These are phyloP conservation scores for Bassia scoparia DNA, from an alignment of 148 eudicot species.

Conservation along the genomic window DNA sequence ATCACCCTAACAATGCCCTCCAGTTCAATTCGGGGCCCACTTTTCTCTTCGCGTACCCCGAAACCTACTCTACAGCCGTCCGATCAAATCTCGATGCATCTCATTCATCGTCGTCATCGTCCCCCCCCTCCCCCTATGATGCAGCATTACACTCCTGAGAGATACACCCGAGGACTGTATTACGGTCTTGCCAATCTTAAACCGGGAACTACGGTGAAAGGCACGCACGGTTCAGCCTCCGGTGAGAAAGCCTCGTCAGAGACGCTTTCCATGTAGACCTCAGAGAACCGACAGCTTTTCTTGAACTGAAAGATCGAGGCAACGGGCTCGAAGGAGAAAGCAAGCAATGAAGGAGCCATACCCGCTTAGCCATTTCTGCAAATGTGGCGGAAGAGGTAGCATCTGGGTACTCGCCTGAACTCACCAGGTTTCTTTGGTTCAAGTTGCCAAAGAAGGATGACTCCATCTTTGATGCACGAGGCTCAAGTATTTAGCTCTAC, in stretches of 20 bases:
- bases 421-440: slow-evolving; percentile 52
- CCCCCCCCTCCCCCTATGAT: too few species aligned
- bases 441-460: slow-evolving; percentile 61
- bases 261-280: slow-evolving; percentile 87
- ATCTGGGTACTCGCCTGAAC: slow-evolving; percentile 57
- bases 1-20: slow-evolving; percentile 19
- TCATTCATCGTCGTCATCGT: background rate
- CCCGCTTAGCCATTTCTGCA: slow-evolving; percentile 72
- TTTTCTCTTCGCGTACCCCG: too few species aligned
- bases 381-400: slow-evolving; percentile 48
- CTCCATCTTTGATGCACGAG: slow-evolving; percentile 85
- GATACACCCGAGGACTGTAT: slow-evolving; percentile 82
- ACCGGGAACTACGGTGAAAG: slow-evolving; percentile 81
- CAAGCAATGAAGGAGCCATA: slow-evolving; percentile 82
- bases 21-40: slow-evolving; percentile 19
- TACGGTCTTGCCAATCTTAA: slow-evolving; percentile 64
- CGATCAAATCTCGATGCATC: slow-evolving; percentile 10
- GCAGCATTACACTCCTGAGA: slow-evolving; percentile 28
- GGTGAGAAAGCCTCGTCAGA: slow-evolving; percentile 62
- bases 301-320: slow-evolving; percentile 64
- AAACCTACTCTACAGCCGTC: slow-evolving; percentile 21
- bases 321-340: slow-evolving; percentile 56
- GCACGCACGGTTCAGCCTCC: slow-evolving; percentile 58
- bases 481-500: slow-evolving; percentile 57
- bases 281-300: slow-evolving; percentile 57